phyloP scores from a whole-genome alignment of 768 basidiomycete species.

The Tulasnella sp. region DNA sequence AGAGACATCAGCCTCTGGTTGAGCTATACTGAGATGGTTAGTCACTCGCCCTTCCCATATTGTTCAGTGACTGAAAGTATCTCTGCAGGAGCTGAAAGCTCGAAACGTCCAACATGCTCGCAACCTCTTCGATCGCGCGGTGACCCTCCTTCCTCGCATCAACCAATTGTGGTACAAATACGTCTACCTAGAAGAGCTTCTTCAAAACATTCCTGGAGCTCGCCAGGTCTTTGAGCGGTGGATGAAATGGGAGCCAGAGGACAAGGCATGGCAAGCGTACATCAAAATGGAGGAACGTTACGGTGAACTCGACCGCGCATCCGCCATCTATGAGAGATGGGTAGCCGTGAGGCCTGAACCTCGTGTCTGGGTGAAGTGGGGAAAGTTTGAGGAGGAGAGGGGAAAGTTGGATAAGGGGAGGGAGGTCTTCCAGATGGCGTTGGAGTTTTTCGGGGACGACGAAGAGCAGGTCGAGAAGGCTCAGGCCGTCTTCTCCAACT shows the following conservation, averaged over 20 bases:
- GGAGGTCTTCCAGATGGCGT: conserved; percentile 86
- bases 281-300: conserved; percentile 98
- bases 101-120: conserved; percentile 97
- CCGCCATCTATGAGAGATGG: conserved; percentile 91
- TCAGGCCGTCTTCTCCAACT: conserved; percentile 89
- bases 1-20: conserved; percentile 91
- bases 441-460: conserved; percentile 89
- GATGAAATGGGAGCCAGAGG: conserved; percentile 99
- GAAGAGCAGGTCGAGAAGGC: conserved; percentile 87
- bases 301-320: conserved; percentile 87
- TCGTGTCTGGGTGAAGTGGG: conserved; percentile 68
- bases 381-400: conserved; percentile 66
- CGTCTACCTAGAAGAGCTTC: conserved; percentile 95
- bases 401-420: conserved; percentile 68
- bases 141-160: conserved; percentile 93
- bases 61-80: not conserved
- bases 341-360: conserved; percentile 61
- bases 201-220: conserved; percentile 94
- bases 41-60: not conserved
- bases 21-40: conserved; percentile 74
- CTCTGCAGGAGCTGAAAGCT: conserved; percentile 76
- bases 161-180: conserved; percentile 99
- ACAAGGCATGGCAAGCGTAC: conserved; percentile 99
- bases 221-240: conserved; percentile 98
- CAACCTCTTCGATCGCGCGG: conserved; percentile 95